Base-by-base conservation (phyloP, 164 flowering plant genomes). In the Platanus orientalis region DNA sequence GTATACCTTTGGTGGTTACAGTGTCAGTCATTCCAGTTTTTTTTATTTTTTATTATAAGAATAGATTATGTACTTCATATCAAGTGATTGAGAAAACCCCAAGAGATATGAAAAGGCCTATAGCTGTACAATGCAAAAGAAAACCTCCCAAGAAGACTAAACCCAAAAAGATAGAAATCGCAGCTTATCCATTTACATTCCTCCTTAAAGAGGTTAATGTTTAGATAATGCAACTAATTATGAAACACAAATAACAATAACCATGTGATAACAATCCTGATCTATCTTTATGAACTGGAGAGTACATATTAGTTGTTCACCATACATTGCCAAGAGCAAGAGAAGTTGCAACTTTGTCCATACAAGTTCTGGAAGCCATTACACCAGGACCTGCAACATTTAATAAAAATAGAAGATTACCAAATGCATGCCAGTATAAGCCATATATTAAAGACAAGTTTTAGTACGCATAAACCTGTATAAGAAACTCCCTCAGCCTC, bases 291-390 rank as follows among this genome's bases (percentile, higher is more conserved):
- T 0, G 9, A 1, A 58, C 57, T 29, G 51, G 26, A 3, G 24
- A 3, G 24, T 17, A 57, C 26, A 34, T 42, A 34, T 23, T 13
- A 54, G 19, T 59, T 47, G 60, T 50, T 57, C 42, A 61, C 54
- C 87, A 66, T 88, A 92, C 94, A 82, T 87, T 78, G 66, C 63
- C 65, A 61, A 92, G 84, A 69, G 96, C 84, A 68, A 81, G 80
- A 42, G 96, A 84, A 47, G 97, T 92, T 39, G 84, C 86, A 73
- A 89, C 86, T 84, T 92, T 92, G 76, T 92, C 97, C 94, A 92
- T 92, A 67, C 97, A 92, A 57, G 76, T 84, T 71, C 68, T 82
- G 44, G 96, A 89, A 60, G 97, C 88, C 66, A 44, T 40, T 21
- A 78, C 75, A 59, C 97, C 90, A 66, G 97, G 97, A 69, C 97